Base-by-base conservation (phyloP, 305 asterid genomes). In the Fraxinus albicans region DNA sequence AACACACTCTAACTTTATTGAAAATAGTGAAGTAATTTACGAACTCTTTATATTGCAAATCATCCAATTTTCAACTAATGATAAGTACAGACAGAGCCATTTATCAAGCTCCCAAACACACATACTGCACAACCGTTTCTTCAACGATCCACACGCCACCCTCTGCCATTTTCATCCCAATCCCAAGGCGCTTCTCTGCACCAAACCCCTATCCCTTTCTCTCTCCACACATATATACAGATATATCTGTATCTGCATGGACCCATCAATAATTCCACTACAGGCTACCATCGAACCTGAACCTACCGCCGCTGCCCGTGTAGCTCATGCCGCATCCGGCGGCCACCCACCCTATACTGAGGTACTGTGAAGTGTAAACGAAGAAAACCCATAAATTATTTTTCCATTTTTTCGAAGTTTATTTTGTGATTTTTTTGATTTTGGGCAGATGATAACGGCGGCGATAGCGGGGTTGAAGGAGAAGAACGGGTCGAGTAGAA, bases 401-500 rank as follows among this genome's bases (percentile, higher is more conserved):
- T 82, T 76, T 33, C 2, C 8, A 73, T 10, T 78, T 10, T 77
- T 36, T 70, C 5, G 58, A 15, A 27, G n/a, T 27, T 67, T 47
- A 8, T 70, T 70, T 70, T 15, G 23, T 55, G 63, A 4, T 67
- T 34, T 53, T 53, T 53, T 53, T 17, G 76, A 69, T 77, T 27
- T 8, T 70, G 76, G 67, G 80, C 88, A 95, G 98, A 93, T 95
- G 98, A 95, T 95, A 76, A 77, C 90, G 76, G 87, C 89, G 31
- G 97, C 99, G 4, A 86, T 95, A 19, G 17, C 90, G 78, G 92
- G 85, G 83, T 79, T 95, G 85, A 92, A 89, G 10, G 98, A 95
- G 83, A 88, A 77, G 0, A 83, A 88, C 9, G 99, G 99, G 60
- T 95, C 98, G 86, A 95, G 97, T 85, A 92, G 83, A 83, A 79